Evolutionary conservation across 2,329 filamentous ascomycete genomes (phyloP).

Genomic region (Byssochlamys sp.): DNA sequence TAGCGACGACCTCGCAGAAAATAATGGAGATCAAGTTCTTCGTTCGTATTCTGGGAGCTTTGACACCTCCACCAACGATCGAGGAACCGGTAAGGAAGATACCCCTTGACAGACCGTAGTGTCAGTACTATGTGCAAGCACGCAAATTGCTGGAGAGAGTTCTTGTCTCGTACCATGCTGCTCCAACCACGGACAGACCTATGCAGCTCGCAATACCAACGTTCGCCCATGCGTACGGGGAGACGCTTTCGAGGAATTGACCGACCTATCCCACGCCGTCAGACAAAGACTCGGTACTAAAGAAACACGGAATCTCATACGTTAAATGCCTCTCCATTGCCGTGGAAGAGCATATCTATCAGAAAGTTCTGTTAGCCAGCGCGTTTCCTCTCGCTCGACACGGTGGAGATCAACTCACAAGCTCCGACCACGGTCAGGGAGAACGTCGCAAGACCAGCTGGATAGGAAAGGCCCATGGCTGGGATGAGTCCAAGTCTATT

Average conservation of each 20-base stretch:
- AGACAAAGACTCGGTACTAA: conserved; percentile 5
- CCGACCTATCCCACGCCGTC: conserved; percentile 55
- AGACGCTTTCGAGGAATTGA: conserved; percentile 85
- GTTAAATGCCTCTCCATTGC: conserved; percentile 91
- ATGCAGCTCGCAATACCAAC: conserved; percentile 90
- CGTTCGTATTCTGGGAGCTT: conserved; percentile 90
- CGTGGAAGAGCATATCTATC: conserved; percentile 97
- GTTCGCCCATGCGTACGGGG: conserved; percentile 86
- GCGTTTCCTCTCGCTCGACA: neutral
- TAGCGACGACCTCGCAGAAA: conserved; percentile 98
- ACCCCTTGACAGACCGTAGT: conserved; percentile 54
- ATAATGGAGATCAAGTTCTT: conserved; percentile 99
- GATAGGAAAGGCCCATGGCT: conserved; percentile 64
- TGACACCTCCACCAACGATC: conserved; percentile 92
- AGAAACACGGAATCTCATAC: conserved; percentile 42
- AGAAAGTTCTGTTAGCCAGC: neutral
- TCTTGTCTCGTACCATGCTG: conserved; percentile 66
- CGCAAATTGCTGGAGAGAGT: neutral
- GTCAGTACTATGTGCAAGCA: neutral
- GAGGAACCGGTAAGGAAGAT: conserved; percentile 98
- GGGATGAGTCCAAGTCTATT: conserved; percentile 10
- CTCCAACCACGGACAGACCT: conserved; percentile 88
- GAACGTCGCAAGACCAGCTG: conserved; percentile 56
- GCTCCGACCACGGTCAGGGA: conserved; percentile 64
- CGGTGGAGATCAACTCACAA: conserved; percentile 49